These are phyloP conservation scores for Cercis canadensis DNA, from an alignment of 306 rosid species.

Conservation along the genomic window DNA sequence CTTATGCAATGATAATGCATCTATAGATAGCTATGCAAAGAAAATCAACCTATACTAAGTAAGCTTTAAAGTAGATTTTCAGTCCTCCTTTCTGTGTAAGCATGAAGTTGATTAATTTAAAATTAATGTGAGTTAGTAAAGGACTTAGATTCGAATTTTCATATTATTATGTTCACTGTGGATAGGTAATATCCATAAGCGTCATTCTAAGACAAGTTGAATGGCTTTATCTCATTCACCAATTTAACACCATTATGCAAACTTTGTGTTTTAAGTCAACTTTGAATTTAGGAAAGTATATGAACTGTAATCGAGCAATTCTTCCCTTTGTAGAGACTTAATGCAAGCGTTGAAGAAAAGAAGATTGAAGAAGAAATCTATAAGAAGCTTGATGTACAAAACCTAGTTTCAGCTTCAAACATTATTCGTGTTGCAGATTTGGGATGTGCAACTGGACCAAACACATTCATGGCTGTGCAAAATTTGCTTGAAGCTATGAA, in stretches of 20 bases:
- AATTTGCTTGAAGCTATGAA: slow-evolving; percentile 40
- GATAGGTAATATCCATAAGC: not conserved
- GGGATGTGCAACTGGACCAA: slow-evolving; percentile 62
- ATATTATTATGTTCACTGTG: no score
- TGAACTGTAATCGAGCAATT: not conserved
- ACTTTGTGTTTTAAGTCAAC: no score
- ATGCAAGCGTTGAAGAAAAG: slow-evolving; percentile 29
- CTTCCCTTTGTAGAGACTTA: slow-evolving; percentile 31
- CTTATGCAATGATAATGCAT: no score
- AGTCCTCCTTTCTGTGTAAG: no score
- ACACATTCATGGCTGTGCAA: slow-evolving; percentile 38
- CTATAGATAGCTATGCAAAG: no score
- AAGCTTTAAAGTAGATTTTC: no score
- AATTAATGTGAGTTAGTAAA: no score
- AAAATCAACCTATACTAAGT: no score
- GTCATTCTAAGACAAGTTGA: not conserved
- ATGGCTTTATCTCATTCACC: not conserved
- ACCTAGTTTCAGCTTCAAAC: slow-evolving; percentile 28
- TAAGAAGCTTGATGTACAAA: slow-evolving; percentile 42
- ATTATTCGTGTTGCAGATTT: slow-evolving; percentile 47
- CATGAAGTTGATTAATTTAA: no score
- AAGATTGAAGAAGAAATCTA: slow-evolving; percentile 46
- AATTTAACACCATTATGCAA: no score
- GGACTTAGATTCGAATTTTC: no score
- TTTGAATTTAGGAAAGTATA: no score